These are phyloP conservation scores for Botrytis fabae DNA, from an alignment of 2,329 filamentous ascomycete species.

Conservation along the genomic window DNA sequence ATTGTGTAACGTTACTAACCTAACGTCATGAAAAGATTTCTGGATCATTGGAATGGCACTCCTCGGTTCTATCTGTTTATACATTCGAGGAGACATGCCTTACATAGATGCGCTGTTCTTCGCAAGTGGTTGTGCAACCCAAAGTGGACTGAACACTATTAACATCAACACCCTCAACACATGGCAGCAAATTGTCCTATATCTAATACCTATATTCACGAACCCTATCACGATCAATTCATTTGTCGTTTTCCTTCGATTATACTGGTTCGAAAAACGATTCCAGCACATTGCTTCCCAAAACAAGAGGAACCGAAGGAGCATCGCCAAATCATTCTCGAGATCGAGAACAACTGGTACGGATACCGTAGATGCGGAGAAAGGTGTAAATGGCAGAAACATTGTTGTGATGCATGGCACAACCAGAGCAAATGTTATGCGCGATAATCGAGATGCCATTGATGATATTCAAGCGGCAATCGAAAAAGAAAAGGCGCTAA, in stretches of 20 bases:
- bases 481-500: constrained; percentile 28
- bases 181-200: constrained; percentile 73
- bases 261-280: constrained; percentile 98
- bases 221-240: constrained; percentile 85
- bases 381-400: constrained; percentile 62
- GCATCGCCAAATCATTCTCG: constrained; percentile 62
- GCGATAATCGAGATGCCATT: constrained; percentile 58
- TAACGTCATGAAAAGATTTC: constrained; percentile 54
- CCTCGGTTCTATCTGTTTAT: constrained; percentile 76
- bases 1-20: constrained; percentile 5
- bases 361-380: constrained; percentile 46
- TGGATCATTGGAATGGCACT: constrained; percentile 77
- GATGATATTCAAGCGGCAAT: constrained; percentile 24
- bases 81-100: constrained; percentile 57
- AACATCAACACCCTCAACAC: constrained; percentile 67
- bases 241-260: constrained; percentile 83
- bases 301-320: constrained; percentile 64
- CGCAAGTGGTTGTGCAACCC: constrained; percentile 80
- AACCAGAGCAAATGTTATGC: constrained; percentile 53
- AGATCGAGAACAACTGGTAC: constrained; percentile 50
- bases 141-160: constrained; percentile 86
- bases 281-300: constrained; percentile 83
- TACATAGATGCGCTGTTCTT: constrained; percentile 93
- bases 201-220: constrained; percentile 68
- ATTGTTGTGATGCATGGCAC: constrained; percentile 66